phyloP scores from a whole-genome alignment of 2,329 filamentous ascomycete genomes.

The Septoria petroselini region DNA sequence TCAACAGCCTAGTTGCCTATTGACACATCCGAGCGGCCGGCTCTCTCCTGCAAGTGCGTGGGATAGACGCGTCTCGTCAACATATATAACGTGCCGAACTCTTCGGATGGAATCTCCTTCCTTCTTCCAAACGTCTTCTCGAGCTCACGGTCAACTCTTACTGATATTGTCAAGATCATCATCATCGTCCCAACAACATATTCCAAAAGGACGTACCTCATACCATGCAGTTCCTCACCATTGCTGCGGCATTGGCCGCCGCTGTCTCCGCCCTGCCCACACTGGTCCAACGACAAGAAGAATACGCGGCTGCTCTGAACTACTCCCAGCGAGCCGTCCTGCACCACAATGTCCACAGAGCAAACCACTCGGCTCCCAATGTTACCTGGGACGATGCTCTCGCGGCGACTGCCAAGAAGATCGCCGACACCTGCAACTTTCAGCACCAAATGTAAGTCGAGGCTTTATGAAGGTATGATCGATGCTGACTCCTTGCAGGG shows the following conservation, averaged over 20 bases:
- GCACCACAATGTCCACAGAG: conserved; percentile 23
- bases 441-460: conserved; percentile 65
- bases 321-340: conserved; percentile 11
- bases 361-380: conserved; percentile 36
- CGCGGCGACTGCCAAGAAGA: conserved; percentile 59
- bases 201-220: conserved; percentile 1
- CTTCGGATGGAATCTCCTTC: background rate
- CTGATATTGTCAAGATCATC: conserved; percentile 1
- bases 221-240: conserved; percentile 10
- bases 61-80: background rate
- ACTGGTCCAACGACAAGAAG: conserved; percentile 1
- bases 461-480: conserved; percentile 33
- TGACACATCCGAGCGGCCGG: conserved; percentile 3
- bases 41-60: conserved; percentile 1
- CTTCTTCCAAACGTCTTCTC: background rate
- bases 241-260: conserved; percentile 4
- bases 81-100: background rate
- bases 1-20: conserved; percentile 1
- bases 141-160: background rate
- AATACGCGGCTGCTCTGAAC: conserved; percentile 1
- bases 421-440: conserved; percentile 66
- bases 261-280: conserved; percentile 7
- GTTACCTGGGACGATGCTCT: conserved; percentile 66
- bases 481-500: background rate
- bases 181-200: background rate